A percentile compares a stretch with the other conserved stretches of the same genome.
Conservation (phyloP, 176 grass and related monocot species). For the Zea mays region Zm-B73-REFERENCE-NAM-5.0 NC_050097.1:6242501-6243000, state of each 20-base stretch:
- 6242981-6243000: no score
- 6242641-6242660: not conserved
- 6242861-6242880: no score
- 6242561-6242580: conserved; percentile 33
- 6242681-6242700: conserved; percentile 39
- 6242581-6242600: conserved; percentile 31
- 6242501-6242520: conserved; percentile 18
- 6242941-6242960: no score
- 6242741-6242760: conserved; percentile 21
- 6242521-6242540: conserved; percentile 26
- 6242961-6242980: no score
- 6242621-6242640: conserved; percentile 44
- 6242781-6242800: conserved; percentile 39
- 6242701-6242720: conserved; percentile 41
- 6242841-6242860: not conserved
- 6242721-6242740: conserved; percentile 45
- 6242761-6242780: conserved; percentile 24
- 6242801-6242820: not conserved
- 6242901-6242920: no score
- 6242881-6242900: no score
- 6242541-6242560: conserved; percentile 53
- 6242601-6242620: conserved; percentile 35
- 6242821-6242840: not conserved
- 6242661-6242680: not conserved
- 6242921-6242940: no score